Conservation (phyloP, 2,329 filamentous ascomycete genomes). For the Coniochaeta prunicola region DNA sequence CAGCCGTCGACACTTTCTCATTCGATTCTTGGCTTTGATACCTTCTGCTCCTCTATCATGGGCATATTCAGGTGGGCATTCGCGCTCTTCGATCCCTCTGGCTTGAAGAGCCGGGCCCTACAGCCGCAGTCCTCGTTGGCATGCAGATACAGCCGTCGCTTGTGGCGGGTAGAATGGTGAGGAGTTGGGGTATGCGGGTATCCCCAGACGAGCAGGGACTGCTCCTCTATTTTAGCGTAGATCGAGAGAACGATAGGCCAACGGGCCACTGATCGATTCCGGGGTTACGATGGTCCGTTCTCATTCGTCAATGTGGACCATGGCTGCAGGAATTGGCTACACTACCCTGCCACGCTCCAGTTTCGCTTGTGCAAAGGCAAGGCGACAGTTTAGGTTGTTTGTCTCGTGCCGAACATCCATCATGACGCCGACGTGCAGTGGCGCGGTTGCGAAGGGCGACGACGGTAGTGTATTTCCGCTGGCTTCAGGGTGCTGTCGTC, state of each 20-base stretch:
- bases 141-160: not conserved
- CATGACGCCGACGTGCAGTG: not conserved
- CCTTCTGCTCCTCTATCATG: too few species aligned
- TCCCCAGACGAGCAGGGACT: not conserved
- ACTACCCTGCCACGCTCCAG: not conserved
- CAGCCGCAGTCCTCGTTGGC: not conserved
- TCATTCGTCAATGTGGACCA: not conserved
- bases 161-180: not conserved
- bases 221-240: not conserved
- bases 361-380: not conserved
- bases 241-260: not conserved
- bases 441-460: not conserved
- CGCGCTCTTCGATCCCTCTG: not conserved
- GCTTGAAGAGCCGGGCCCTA: not conserved
- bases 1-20: not conserved
- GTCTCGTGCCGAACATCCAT: not conserved
- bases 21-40: not conserved
- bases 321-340: not conserved
- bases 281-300: not conserved
- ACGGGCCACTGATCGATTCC: not conserved
- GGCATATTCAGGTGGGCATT: too few species aligned
- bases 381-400: not conserved
- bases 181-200: not conserved
- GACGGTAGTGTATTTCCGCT: not conserved
- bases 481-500: not conserved